Evolutionary conservation across 768 basidiomycete species (phyloP).

Genomic region (Cubamyces lactineus): DNA sequence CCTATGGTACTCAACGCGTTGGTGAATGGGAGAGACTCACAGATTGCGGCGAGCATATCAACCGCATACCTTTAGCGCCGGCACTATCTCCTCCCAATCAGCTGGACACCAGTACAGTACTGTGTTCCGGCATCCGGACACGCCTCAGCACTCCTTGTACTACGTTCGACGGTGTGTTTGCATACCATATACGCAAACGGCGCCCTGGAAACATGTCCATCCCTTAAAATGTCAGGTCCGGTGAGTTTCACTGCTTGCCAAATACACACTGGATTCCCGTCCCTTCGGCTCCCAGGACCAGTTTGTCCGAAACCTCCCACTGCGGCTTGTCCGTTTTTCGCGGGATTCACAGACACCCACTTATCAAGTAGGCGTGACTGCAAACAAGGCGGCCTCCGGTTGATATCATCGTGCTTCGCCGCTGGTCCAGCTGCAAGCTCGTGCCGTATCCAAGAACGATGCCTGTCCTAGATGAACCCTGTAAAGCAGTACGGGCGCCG

Average conservation of each 20-base stretch:
- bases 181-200: neutral
- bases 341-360: neutral
- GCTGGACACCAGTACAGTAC: too few relatives aligned
- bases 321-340: neutral
- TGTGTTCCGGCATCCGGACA: too few relatives aligned
- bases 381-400: conserved; percentile 10
- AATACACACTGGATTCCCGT: conserved; percentile 8
- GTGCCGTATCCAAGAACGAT: too few relatives aligned
- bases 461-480: neutral
- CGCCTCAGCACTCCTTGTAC: too few relatives aligned
- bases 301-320: conserved; percentile 14
- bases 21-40: too few relatives aligned
- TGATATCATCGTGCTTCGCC: neutral
- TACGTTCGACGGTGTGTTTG: neutral
- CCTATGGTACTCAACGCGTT: too few relatives aligned
- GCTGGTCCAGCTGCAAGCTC: neutral
- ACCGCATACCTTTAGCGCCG: too few relatives aligned
- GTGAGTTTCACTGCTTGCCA: neutral
- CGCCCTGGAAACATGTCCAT: neutral
- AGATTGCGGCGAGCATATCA: too few relatives aligned
- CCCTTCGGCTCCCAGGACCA: conserved; percentile 13
- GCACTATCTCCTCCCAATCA: too few relatives aligned
- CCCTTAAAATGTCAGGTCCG: neutral
- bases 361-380: neutral
- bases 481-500: neutral